Conservation (phyloP, 768 basidiomycete genomes). For the Termitomyces bulborhizus region DNA sequence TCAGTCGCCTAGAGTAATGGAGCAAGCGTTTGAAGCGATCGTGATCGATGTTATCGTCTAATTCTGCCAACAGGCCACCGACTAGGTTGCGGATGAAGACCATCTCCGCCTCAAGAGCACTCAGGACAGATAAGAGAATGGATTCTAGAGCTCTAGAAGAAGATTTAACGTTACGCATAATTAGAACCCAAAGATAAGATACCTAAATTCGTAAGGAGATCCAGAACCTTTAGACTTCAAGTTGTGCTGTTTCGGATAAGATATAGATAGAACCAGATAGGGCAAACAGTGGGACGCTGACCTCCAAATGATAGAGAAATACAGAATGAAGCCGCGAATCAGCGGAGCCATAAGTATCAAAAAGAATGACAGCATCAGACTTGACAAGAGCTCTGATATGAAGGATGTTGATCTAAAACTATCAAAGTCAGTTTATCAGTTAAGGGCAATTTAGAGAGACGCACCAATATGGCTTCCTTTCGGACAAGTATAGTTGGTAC, state of each 20-base stretch:
- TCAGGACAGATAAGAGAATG: constrained; percentile 83
- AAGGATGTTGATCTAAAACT: constrained; percentile 75
- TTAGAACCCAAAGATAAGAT: constrained; percentile 10
- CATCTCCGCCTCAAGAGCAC: constrained; percentile 95
- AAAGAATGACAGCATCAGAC: constrained; percentile 84
- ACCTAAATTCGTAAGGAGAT: constrained; percentile 88
- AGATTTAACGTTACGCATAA: constrained; percentile 13
- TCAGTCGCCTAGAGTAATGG: constrained; percentile 85
- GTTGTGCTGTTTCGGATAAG: constrained; percentile 55
- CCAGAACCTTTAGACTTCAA: constrained; percentile 64
- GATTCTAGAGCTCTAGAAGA: constrained; percentile 80
- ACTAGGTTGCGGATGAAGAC: constrained; percentile 89
- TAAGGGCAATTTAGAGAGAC: constrained; percentile 17
- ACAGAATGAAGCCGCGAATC: constrained; percentile 84
- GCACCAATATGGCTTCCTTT: constrained; percentile 80
- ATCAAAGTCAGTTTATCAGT: neutral
- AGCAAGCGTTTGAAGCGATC: constrained; percentile 90
- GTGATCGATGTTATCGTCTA: constrained; percentile 93
- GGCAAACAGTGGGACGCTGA: constrained; percentile 21
- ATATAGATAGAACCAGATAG: constrained; percentile 4
- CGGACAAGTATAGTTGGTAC: constrained; percentile 91
- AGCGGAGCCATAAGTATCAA: constrained; percentile 85
- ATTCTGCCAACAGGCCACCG: constrained; percentile 82
- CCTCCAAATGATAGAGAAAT: constrained; percentile 85
- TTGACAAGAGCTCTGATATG: constrained; percentile 95